These are phyloP conservation scores for Suillus sp. DNA, from an alignment of 768 basidiomycete genomes.

Conservation along the genomic window DNA sequence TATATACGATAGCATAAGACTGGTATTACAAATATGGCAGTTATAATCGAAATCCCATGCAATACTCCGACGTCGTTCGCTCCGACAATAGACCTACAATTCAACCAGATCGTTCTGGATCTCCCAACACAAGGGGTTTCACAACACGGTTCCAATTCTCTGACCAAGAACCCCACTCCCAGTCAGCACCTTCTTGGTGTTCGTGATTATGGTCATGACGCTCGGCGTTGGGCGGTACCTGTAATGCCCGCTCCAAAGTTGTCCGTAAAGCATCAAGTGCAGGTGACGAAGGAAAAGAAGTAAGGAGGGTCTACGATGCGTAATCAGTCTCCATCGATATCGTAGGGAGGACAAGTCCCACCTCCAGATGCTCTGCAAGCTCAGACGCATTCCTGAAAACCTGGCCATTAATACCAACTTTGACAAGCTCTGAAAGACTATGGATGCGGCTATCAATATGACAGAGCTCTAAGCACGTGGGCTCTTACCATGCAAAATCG, in stretches of 20 bases:
- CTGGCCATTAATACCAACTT: constrained; percentile 80
- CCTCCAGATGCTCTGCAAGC: constrained; percentile 72
- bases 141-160: constrained; percentile 81
- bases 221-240: constrained; percentile 26
- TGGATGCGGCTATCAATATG: constrained; percentile 11
- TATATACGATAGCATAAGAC: background rate
- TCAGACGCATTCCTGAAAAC: constrained; percentile 69
- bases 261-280: constrained; percentile 53
- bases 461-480: constrained; percentile 2
- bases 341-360: constrained; percentile 11
- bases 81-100: background rate
- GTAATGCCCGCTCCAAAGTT: constrained; percentile 44
- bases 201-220: constrained; percentile 23
- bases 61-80: no score
- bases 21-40: background rate
- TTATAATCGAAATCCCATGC: background rate
- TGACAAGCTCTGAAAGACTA: constrained; percentile 87
- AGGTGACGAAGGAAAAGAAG: constrained; percentile 58
- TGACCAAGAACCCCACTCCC: constrained; percentile 78
- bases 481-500: constrained; percentile 77
- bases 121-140: constrained; percentile 52
- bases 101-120: constrained; percentile 29
- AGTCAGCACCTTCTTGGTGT: constrained; percentile 31
- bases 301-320: constrained; percentile 52
- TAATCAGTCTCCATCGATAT: constrained; percentile 7